Evolutionary conservation across 139 green algal genomes (phyloP).

Genomic region (Chloropicon primus): DNA sequence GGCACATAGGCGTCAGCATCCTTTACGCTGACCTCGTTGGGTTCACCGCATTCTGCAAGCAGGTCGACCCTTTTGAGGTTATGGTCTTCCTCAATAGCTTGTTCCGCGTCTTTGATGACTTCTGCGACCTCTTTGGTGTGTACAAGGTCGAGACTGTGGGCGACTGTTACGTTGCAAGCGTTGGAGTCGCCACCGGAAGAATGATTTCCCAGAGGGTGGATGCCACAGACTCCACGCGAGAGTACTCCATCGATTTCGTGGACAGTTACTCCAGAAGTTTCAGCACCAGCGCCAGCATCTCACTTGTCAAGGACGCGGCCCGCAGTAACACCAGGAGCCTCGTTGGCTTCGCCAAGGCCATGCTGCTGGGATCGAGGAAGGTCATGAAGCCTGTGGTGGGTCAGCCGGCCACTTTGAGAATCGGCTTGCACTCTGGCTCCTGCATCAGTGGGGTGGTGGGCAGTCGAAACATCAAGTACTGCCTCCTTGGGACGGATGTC

Average conservation of each 20-base stretch:
- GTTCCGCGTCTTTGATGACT: not conserved
- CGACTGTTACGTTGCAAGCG: slow-evolving; percentile 30
- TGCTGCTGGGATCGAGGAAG: not conserved
- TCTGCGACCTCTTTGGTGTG: slow-evolving; percentile 20
- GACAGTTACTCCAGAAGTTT: too few species aligned
- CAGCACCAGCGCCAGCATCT: too few species aligned
- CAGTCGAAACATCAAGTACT: not conserved
- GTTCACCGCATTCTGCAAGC: slow-evolving; percentile 1
- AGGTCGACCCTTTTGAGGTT: not conserved
- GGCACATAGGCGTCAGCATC: slow-evolving; percentile 3
- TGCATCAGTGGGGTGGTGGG: not conserved
- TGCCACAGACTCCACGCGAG: not conserved
- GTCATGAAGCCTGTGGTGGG: not conserved
- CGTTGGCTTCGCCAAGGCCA: not conserved
- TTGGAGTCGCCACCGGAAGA: not conserved
- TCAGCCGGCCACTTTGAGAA: not conserved
- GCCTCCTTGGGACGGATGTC: not conserved
- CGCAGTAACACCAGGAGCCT: not conserved
- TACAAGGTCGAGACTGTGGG: slow-evolving; percentile 38
- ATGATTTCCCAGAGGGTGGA: not conserved
- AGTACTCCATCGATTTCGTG: not conserved
- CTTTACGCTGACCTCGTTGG: slow-evolving; percentile 1
- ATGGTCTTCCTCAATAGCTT: slow-evolving; percentile 2
- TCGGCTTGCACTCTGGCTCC: not conserved
- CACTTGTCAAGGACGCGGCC: too few species aligned